These are phyloP conservation scores for Termitomyces sp. DNA, from an alignment of 768 basidiomycete species.

Conservation along the genomic window DNA sequence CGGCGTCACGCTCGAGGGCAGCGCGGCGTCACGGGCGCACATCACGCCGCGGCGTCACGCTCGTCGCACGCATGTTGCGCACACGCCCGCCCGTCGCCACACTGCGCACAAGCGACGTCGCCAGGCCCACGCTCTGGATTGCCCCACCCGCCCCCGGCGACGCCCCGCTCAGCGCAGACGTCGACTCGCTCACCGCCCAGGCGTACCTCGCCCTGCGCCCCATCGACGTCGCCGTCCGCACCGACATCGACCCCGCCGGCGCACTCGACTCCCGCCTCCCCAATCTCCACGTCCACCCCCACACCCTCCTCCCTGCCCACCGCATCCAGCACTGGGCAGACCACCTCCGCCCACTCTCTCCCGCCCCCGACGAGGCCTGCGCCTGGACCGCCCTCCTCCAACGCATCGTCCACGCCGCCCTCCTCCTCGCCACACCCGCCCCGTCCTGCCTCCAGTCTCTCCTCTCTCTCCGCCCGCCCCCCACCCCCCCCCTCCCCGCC, in stretches of 20 bases:
- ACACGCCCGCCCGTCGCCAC: too few species aligned
- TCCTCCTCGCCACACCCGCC: constrained; percentile 52
- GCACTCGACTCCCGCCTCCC: constrained; percentile 66
- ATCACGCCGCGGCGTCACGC: too few species aligned
- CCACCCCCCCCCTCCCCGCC: constrained; percentile 34
- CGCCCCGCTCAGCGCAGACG: constrained; percentile 59
- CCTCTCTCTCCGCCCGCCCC: constrained; percentile 7
- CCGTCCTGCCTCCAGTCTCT: constrained; percentile 14
- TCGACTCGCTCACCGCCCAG: constrained; percentile 90
- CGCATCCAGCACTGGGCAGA: constrained; percentile 72
- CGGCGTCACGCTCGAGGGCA: too few species aligned
- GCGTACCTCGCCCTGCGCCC: constrained; percentile 72
- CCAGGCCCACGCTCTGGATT: constrained; percentile 57
- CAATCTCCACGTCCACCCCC: constrained; percentile 53
- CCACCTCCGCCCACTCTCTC: constrained; percentile 32
- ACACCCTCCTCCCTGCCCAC: constrained; percentile 55
- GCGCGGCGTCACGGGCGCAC: too few species aligned
- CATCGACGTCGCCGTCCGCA: constrained; percentile 50
- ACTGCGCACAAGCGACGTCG: too few species aligned
- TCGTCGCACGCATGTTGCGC: too few species aligned
- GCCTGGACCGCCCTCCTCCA: constrained; percentile 83
- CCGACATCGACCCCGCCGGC: constrained; percentile 66
- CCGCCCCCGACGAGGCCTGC: constrained; percentile 62
- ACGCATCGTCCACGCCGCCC: constrained; percentile 67
- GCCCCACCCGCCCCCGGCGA: constrained; percentile 26